phyloP scores from a whole-genome alignment of 2,329 filamentous ascomycete species.

The Cercospora citrullina region DNA sequence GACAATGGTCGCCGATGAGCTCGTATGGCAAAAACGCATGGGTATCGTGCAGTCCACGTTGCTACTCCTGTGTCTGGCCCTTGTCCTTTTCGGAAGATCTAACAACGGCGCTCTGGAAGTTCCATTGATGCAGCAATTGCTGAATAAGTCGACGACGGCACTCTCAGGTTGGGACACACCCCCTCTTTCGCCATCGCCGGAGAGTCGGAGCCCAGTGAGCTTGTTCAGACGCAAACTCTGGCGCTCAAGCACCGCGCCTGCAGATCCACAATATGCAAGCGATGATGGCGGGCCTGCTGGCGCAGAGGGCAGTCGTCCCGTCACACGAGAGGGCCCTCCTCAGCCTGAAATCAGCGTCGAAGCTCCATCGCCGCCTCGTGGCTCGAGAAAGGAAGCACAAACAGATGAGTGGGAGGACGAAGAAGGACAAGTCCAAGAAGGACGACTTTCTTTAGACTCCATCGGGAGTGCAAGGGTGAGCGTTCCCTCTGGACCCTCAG shows the following conservation, averaged over 20 bases:
- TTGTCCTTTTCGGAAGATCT: conserved; percentile 71
- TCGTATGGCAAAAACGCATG: conserved; percentile 82
- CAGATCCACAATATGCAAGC: conserved; percentile 8
- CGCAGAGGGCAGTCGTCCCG: conserved; percentile 15
- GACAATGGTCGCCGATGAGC: conserved; percentile 88
- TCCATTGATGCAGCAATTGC: conserved; percentile 49
- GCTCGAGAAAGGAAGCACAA: not conserved
- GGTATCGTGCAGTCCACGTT: conserved; percentile 88
- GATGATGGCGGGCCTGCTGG: conserved; percentile 14
- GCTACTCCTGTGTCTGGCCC: conserved; percentile 78
- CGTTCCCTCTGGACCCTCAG: not conserved
- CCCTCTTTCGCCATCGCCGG: conserved; percentile 40
- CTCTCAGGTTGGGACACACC: conserved; percentile 39
- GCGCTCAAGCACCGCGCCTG: conserved; percentile 35
- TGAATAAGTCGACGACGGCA: conserved; percentile 38
- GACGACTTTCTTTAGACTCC: not conserved
- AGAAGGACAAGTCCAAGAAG: not conserved
- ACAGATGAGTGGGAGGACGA: conserved; percentile 8
- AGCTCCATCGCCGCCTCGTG: conserved; percentile 15
- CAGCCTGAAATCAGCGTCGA: conserved; percentile 12
- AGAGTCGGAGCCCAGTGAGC: conserved; percentile 34
- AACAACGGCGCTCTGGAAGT: conserved; percentile 41
- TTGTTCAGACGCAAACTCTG: conserved; percentile 38
- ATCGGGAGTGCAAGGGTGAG: not conserved
- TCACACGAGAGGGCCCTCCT: conserved; percentile 15